Evolutionary conservation across 164 flowering plant genomes (phyloP).

Genomic region (Magnolia officinalis): DNA sequence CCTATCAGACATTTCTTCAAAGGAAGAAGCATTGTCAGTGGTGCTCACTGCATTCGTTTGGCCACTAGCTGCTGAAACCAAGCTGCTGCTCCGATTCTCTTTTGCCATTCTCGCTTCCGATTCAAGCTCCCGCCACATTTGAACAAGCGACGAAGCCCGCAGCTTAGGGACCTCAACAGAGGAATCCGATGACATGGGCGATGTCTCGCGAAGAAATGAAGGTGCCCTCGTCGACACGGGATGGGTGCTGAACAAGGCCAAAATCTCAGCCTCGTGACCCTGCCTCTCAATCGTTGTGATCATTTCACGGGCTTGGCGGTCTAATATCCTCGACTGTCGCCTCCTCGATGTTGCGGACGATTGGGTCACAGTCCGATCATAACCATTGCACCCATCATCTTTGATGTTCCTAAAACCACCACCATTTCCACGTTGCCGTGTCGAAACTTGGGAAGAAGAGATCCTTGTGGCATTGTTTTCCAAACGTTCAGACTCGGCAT

Average conservation of each 20-base stretch:
- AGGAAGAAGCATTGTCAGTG: conserved; percentile 16
- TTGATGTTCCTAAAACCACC: conserved; percentile 12
- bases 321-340: conserved; percentile 26
- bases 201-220: conserved; percentile 18
- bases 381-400: not conserved
- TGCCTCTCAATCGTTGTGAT: conserved; percentile 35
- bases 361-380: not conserved
- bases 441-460: not conserved
- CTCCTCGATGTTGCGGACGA: conserved; percentile 10
- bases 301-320: conserved; percentile 45
- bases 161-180: conserved; percentile 24
- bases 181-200: conserved; percentile 23
- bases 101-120: conserved; percentile 25
- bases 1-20: conserved; percentile 15
- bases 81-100: conserved; percentile 22
- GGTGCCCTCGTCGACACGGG: conserved; percentile 23
- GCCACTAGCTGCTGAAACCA: conserved; percentile 6
- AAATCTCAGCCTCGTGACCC: conserved; percentile 26
- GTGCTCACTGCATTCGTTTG: conserved; percentile 11
- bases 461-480: not conserved
- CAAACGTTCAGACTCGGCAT: not conserved
- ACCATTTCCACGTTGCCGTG: not conserved
- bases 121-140: conserved; percentile 64
- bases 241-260: conserved; percentile 21
- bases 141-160: conserved; percentile 70